These are phyloP conservation scores for Wickerhamiella bombiphila DNA, from an alignment of 805 yeast species.

Conservation along the genomic window DNA sequence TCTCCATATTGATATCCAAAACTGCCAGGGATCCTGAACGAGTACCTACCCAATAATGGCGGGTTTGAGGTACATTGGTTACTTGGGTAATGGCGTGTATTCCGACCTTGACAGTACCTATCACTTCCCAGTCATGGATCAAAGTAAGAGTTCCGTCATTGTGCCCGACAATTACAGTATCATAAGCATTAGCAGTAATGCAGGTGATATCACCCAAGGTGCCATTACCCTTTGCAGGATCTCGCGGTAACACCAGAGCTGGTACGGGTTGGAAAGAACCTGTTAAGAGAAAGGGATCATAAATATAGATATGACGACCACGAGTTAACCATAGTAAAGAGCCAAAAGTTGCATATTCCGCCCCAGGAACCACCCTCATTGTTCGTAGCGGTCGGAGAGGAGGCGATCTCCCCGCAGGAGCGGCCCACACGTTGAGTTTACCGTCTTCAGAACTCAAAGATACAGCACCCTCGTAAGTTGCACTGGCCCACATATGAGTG, in stretches of 20 bases:
- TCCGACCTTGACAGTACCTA: constrained; percentile 21
- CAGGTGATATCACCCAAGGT: constrained; percentile 11
- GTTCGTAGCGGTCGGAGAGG: constrained; percentile 15
- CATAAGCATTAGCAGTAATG: constrained; percentile 17
- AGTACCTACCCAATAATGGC: constrained; percentile 26
- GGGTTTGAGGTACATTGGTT: constrained; percentile 18
- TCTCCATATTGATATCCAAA: constrained; percentile 16
- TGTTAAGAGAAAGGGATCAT: constrained; percentile 18
- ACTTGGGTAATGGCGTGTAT: constrained; percentile 20
- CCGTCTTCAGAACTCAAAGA: constrained; percentile 27
- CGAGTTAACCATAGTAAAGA: constrained; percentile 24
- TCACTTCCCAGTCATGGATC: constrained; percentile 15
- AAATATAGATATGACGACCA: constrained; percentile 21
- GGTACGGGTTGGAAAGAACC: constrained; percentile 11
- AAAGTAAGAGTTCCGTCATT: constrained; percentile 27
- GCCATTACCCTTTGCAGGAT: not conserved
- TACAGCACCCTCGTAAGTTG: constrained; percentile 12
- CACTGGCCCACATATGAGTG: constrained; percentile 8
- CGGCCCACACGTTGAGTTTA: constrained; percentile 24
- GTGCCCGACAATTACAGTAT: constrained; percentile 26
- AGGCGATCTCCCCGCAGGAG: no score
- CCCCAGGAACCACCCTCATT: constrained; percentile 2
- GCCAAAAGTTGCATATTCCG: constrained; percentile 3
- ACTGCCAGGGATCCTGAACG: constrained; percentile 26
- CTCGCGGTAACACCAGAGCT: not conserved